Evolutionary conservation across 768 basidiomycete species (phyloP).

Genomic region (Scleroderma citrinum): DNA sequence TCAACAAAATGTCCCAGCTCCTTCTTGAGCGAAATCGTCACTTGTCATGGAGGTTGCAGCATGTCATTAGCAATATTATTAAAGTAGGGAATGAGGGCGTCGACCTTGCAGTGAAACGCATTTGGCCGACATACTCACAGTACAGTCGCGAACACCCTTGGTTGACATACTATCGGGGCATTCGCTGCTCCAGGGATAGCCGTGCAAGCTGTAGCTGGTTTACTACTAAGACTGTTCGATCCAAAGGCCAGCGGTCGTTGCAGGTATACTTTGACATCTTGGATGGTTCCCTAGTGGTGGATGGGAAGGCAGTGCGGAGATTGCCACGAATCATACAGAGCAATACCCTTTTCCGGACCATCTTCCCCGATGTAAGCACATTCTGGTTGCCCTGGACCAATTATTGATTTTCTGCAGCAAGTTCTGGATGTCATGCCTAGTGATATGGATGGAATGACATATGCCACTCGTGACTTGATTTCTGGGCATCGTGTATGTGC

Average conservation of each 20-base stretch:
- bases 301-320: too few relatives aligned
- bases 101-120: neutral
- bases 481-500: constrained; percentile 7
- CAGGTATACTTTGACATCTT: neutral
- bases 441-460: too few relatives aligned
- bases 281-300: constrained; percentile 6
- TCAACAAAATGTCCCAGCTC: neutral
- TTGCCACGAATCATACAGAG: neutral
- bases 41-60: neutral
- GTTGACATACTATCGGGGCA: neutral
- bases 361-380: too few relatives aligned
- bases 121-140: too few relatives aligned
- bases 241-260: too few relatives aligned
- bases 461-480: constrained; percentile 3
- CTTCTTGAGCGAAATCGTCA: neutral
- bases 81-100: neutral
- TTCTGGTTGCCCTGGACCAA: too few relatives aligned
- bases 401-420: neutral
- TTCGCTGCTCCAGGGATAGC: too few relatives aligned
- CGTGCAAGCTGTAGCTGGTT: too few relatives aligned
- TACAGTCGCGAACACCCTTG: too few relatives aligned
- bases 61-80: neutral
- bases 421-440: too few relatives aligned
- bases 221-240: too few relatives aligned
- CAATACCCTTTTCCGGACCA: neutral